Evolutionary conservation across 805 yeast genomes (phyloP).

Genomic region (Kluyveromyces lactis): DNA sequence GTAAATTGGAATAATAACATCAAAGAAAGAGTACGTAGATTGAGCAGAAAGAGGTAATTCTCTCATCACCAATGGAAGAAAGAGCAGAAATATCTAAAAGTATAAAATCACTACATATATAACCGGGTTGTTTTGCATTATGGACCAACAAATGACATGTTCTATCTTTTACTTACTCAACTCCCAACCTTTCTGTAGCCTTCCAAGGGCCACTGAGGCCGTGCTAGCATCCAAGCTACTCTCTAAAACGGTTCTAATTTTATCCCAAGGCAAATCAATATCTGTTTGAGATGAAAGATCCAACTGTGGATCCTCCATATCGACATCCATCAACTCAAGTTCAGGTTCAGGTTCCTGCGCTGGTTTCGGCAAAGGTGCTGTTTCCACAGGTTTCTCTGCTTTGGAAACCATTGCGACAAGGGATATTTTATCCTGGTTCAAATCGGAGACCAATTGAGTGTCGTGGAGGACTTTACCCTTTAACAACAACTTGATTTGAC

Average conservation of each 20-base stretch:
- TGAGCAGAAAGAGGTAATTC: conserved; percentile 22
- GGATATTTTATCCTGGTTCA: conserved; percentile 24
- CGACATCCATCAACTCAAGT: conserved; percentile 2
- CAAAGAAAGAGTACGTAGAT: conserved; percentile 44
- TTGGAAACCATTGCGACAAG: conserved; percentile 39
- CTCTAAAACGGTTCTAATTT: conserved; percentile 31
- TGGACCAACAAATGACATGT: too few relatives aligned
- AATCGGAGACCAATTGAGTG: conserved; percentile 32
- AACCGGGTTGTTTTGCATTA: too few relatives aligned
- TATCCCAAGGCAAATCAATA: conserved; percentile 36
- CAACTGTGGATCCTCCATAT: conserved; percentile 1
- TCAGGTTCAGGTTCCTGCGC: conserved; percentile 1
- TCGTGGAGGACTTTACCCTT: conserved; percentile 60
- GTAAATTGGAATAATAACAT: conserved; percentile 58
- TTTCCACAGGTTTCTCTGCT: conserved; percentile 6
- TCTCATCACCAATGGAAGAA: background rate
- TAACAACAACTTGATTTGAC: conserved; percentile 42
- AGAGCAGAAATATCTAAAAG: too few relatives aligned
- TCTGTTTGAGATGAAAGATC: background rate
- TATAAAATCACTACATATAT: too few relatives aligned
- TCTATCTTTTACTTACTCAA: conserved; percentile 26
- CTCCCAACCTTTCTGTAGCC: conserved; percentile 36
- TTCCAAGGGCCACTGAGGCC: conserved; percentile 22
- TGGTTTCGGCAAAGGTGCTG: too few relatives aligned
- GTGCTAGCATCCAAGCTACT: conserved; percentile 28